phyloP scores from a whole-genome alignment of 768 basidiomycete species.

The Clitopilus passeckerianus region DNA sequence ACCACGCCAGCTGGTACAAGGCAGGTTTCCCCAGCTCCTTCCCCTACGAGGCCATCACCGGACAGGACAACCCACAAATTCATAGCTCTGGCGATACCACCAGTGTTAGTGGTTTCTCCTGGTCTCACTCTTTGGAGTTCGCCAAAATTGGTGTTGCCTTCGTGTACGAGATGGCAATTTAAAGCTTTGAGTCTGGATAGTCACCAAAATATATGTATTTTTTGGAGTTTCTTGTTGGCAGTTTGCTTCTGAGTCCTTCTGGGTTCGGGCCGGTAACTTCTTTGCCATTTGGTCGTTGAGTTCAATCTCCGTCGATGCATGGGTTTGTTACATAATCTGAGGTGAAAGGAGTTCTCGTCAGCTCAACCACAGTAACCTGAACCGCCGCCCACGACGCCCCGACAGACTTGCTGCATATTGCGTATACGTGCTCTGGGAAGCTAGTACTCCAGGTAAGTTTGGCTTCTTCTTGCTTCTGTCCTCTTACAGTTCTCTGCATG shows the following conservation, averaged over 20 bases:
- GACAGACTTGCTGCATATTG: too few species aligned
- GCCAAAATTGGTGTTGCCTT: slow-evolving; percentile 56
- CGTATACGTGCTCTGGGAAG: too few species aligned
- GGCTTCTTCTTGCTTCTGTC: neutral
- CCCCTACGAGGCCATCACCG: slow-evolving; percentile 39
- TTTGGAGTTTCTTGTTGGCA: too few species aligned
- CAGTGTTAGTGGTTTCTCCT: slow-evolving; percentile 40
- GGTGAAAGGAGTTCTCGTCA: neutral
- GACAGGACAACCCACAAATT: slow-evolving; percentile 36
- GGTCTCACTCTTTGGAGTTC: slow-evolving; percentile 52
- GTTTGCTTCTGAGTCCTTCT: neutral
- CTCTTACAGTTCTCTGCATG: slow-evolving; percentile 19
- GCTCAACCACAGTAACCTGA: too few species aligned
- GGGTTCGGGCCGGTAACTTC: too few species aligned
- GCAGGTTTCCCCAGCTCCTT: slow-evolving; percentile 33
- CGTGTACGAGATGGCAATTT: slow-evolving; percentile 42
- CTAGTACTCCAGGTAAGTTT: neutral
- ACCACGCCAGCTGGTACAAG: slow-evolving; percentile 43
- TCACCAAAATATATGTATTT: too few species aligned
- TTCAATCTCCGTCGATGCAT: neutral
- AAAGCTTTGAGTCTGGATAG: neutral
- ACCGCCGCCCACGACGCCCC: neutral
- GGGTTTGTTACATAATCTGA: neutral
- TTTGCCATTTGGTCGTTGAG: too few species aligned
- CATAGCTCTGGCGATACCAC: slow-evolving; percentile 42